phyloP scores from a whole-genome alignment of 176 grass and related monocot genomes.

The Sorghum bicolor region Sorghum_bicolor_NCBIv3 NC_012879.2:54709501-54710000 shows the following conservation, averaged over 20 bases:
- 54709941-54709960: background rate
- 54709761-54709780: constrained; percentile 75
- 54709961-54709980: background rate
- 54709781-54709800: constrained; percentile 97
- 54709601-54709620: constrained; percentile 23
- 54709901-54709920: constrained; percentile 47
- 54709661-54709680: constrained; percentile 87
- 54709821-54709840: constrained; percentile 94
- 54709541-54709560: constrained; percentile 17
- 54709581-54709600: background rate
- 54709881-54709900: constrained; percentile 80
- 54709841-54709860: constrained; percentile 93
- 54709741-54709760: constrained; percentile 91
- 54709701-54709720: constrained; percentile 92
- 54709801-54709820: constrained; percentile 89
- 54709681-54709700: constrained; percentile 91
- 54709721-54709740: constrained; percentile 77
- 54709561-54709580: constrained; percentile 3
- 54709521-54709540: background rate
- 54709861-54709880: constrained; percentile 93
- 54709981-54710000: background rate
- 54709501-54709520: background rate
- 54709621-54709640: constrained; percentile 3
- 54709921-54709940: background rate
- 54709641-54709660: constrained; percentile 36